Evolutionary conservation across 2,329 filamentous ascomycete genomes (phyloP).

Genomic region (Cercospora janseana): DNA sequence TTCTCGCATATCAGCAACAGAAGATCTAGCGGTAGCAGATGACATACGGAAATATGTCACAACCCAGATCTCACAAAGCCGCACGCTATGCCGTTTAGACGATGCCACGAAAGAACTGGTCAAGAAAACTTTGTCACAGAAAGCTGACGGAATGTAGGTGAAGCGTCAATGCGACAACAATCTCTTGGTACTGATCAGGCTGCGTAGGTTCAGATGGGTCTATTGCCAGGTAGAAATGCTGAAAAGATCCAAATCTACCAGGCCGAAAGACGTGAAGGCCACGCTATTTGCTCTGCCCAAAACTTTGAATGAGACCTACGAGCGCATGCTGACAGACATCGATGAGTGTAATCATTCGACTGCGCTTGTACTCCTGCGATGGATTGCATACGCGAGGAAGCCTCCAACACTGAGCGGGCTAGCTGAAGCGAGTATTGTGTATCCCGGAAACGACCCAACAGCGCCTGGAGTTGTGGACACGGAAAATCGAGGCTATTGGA

Average conservation of each 20-base stretch:
- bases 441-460: no score
- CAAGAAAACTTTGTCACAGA: constrained; percentile 21
- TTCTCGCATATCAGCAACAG: constrained; percentile 3
- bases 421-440: constrained; percentile 24
- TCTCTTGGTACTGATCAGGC: no score
- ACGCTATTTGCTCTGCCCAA: constrained; percentile 24
- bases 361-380: constrained; percentile 23
- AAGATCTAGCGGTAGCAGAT: constrained; percentile 10
- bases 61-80: constrained; percentile 16
- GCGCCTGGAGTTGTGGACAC: no score
- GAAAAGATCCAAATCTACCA: constrained; percentile 23
- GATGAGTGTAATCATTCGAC: constrained; percentile 12
- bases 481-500: no score
- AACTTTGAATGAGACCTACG: constrained; percentile 32
- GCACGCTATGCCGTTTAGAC: constrained; percentile 3
- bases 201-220: constrained; percentile 33
- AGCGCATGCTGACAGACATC: constrained; percentile 28
- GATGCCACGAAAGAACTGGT: constrained; percentile 24
- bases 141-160: constrained; percentile 33
- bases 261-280: constrained; percentile 19
- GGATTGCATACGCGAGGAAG: constrained; percentile 25
- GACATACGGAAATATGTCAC: constrained; percentile 23
- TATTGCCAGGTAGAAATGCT: constrained; percentile 32
- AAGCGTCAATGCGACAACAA: no score
- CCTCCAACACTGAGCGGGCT: constrained; percentile 25